These are phyloP conservation scores for Saprolegnia diclina DNA, from an alignment of 352 stramenopile genomes.

Conservation along the genomic window DNA sequence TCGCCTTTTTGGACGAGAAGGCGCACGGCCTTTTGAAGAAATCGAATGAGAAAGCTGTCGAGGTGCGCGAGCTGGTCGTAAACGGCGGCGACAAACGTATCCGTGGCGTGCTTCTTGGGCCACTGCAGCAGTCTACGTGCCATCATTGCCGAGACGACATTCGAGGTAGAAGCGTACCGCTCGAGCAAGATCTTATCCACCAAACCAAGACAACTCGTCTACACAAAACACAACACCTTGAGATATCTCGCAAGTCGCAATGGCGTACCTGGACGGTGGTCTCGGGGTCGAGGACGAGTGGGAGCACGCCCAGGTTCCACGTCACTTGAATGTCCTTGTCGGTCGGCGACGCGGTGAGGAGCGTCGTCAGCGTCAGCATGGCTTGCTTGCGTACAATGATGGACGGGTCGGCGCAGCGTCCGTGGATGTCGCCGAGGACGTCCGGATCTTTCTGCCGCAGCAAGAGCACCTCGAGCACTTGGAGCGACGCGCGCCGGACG, in stretches of 20 bases:
- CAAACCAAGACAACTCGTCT: slow-evolving; percentile 18
- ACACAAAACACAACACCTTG: neutral
- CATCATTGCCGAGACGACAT: no score
- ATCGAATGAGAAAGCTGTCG: slow-evolving; percentile 71
- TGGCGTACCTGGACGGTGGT: slow-evolving; percentile 51
- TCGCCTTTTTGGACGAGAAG: slow-evolving; percentile 63
- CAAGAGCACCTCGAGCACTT: slow-evolving; percentile 69
- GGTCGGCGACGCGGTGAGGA: slow-evolving; percentile 62
- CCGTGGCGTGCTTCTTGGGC: slow-evolving; percentile 2
- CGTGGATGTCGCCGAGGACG: slow-evolving; percentile 65
- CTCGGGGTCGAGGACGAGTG: slow-evolving; percentile 74
- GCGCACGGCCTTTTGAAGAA: slow-evolving; percentile 62
- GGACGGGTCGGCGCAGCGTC: slow-evolving; percentile 65
- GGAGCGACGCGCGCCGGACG: slow-evolving; percentile 68
- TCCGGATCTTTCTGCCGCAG: slow-evolving; percentile 13
- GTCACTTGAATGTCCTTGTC: slow-evolving; percentile 67
- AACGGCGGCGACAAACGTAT: neutral
- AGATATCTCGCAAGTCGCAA: neutral
- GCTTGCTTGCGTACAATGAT: slow-evolving; percentile 75
- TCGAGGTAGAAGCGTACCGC: neutral
- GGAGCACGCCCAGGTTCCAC: slow-evolving; percentile 82
- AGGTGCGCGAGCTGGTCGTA: slow-evolving; percentile 49
- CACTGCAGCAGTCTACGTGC: slow-evolving; percentile 1
- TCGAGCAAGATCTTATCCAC: slow-evolving; percentile 6
- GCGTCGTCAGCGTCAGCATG: slow-evolving; percentile 69